These are phyloP conservation scores for Scopulariopsis brevicaulis DNA, from an alignment of 2,329 filamentous ascomycete species.

Conservation along the genomic window DNA sequence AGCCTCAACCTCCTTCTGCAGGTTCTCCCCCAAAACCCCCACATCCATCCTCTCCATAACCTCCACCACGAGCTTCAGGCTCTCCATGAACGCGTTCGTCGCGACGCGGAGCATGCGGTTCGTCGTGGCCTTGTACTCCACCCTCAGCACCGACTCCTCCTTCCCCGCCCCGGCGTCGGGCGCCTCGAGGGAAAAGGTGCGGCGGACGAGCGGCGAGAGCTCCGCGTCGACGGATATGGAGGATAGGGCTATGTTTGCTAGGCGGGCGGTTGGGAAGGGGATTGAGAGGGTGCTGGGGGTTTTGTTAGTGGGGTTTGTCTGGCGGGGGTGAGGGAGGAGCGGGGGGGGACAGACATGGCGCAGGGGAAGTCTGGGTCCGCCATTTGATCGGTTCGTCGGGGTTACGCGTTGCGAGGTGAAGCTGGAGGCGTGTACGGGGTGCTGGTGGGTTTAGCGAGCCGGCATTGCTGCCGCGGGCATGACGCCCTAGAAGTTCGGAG, in stretches of 20 bases:
- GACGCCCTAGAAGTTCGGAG: neutral
- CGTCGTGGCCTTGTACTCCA: constrained; percentile 77
- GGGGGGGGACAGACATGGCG: constrained; percentile 38
- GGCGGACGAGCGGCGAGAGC: constrained; percentile 71
- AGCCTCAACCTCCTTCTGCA: neutral
- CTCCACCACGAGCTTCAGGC: constrained; percentile 68
- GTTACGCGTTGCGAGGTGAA: neutral
- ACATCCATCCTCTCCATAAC: constrained; percentile 86
- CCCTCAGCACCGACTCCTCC: constrained; percentile 43
- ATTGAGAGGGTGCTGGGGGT: constrained; percentile 23
- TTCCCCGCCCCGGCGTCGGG: constrained; percentile 7
- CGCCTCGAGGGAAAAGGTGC: constrained; percentile 48
- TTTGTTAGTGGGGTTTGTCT: constrained; percentile 7
- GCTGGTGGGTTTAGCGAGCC: neutral
- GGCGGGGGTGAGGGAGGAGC: constrained; percentile 3
- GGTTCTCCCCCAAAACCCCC: constrained; percentile 52
- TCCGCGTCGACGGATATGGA: constrained; percentile 80
- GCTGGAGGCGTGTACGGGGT: neutral
- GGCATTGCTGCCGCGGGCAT: neutral
- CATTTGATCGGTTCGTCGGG: neutral
- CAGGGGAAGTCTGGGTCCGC: constrained; percentile 46
- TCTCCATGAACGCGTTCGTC: constrained; percentile 95
- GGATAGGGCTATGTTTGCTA: constrained; percentile 64
- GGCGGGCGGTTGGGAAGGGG: constrained; percentile 69
- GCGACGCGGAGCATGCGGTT: constrained; percentile 95